Percentiles rank a stretch among this genome's conserved stretches.
Conservation (phyloP, 495 filamentous ascomycete species). For the Xylaria castorea region DNA sequence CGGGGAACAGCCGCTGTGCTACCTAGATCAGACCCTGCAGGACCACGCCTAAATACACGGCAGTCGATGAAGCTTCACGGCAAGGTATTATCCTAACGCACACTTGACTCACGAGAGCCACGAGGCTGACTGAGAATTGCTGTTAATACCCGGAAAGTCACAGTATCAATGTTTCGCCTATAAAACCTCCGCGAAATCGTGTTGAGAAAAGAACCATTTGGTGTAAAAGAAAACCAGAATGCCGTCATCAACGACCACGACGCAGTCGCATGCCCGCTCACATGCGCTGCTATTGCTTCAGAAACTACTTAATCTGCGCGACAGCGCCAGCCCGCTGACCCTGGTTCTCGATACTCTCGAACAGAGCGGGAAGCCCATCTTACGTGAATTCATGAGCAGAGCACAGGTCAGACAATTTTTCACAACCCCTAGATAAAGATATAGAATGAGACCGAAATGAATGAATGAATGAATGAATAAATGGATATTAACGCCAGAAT, state of each 20-base stretch:
- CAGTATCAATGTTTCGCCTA: not conserved
- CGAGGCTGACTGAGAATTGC: not conserved
- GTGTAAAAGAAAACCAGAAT: constrained; percentile 36
- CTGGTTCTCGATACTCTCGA: constrained; percentile 84
- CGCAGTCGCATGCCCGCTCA: constrained; percentile 74
- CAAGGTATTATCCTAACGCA: not conserved
- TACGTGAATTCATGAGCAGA: constrained; percentile 75
- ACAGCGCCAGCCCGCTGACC: constrained; percentile 84
- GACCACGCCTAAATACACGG: not conserved
- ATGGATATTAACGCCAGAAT: constrained; percentile 20
- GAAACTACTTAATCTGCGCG: constrained; percentile 77
- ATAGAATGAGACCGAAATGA: not conserved
- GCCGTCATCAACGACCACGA: constrained; percentile 55
- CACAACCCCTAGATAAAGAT: too few species aligned
- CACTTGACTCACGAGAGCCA: not conserved
- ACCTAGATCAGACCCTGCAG: not conserved
- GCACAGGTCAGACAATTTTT: constrained; percentile 66
- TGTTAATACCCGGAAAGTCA: not conserved
- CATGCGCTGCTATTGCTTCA: constrained; percentile 89
- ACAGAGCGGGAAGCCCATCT: constrained; percentile 74
- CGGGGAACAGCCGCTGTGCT: not conserved
- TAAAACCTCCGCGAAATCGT: not conserved
- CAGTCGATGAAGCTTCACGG: constrained; percentile 2
- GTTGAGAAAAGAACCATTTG: not conserved
- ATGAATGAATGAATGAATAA: not conserved